Evolutionary conservation across 2,329 filamentous ascomycete genomes (phyloP), one percentile per base, ranked within the genome.

Genomic region (Capronia coronata): DNA sequence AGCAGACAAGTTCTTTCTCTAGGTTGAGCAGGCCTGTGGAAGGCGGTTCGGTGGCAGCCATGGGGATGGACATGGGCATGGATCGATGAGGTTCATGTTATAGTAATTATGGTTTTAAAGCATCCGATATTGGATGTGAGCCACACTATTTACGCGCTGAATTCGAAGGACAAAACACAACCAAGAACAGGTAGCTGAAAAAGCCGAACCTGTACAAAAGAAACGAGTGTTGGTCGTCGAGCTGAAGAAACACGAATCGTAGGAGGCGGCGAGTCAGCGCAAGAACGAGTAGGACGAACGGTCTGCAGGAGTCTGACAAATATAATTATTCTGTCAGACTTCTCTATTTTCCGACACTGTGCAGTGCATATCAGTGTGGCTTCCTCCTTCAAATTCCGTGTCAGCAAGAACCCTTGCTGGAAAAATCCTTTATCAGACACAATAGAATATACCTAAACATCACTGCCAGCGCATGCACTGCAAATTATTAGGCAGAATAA

Each of bases 1-100:
- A 94, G 74, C 91, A 97, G 46, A 85, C 90, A 71, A 97, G 75
- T 78, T 98, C 93, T 69, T 84, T 91, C 72, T 96, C 93, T 61
- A 96, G 76, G 68, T 94, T 87, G 63, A 74, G 65, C 49, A 75
- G 64, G 42, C 71, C 73, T 13, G 55, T 54, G 16, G 47, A 23
- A 10, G 52, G 46, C 14, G 43, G 23, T 49, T 40, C 44, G 39
- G 45, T 50, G 37, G 51, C 51, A 43, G 56, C 54, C 55, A 56
- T 55, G 34, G 39, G 10, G n/a, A n/a, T n/a, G n/a, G n/a, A n/a
- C 55, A 56, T 55, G 34, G 39, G 10, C n/a, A n/a, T n/a, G n/a
- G n/a, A n/a, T n/a, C 13, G 25, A 19, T 21, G 14, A 22, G 29
- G 23, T n/a, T 44, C 47, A 43, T 30, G 22, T 10, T 43, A 22